Base-by-base conservation (phyloP, 1,284 basidiomycete species). In the Cerioporus squamosus region DNA sequence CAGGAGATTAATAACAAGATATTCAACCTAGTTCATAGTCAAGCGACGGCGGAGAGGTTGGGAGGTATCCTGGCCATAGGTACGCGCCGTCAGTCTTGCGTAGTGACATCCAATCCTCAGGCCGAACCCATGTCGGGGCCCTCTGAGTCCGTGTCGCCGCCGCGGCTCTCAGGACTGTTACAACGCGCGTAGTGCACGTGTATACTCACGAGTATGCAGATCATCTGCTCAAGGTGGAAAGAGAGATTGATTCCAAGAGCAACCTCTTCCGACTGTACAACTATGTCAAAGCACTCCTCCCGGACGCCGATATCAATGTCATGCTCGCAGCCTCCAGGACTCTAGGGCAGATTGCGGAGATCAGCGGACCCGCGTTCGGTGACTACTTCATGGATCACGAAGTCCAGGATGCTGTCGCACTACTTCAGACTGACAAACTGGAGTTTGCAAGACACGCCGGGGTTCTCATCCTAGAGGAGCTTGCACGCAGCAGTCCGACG, bases 261-360 rank as follows among this genome's bases (percentile, higher is more conserved):
- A 90, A 90, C 61, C 83, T 94, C 40, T 95, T 91, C 74, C 86
- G 93, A 39, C 91, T 95, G 75, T 95, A 92, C 80, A 94, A 95
- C 77, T 95, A 95, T 76, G 90, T 94, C 75, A 94, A 94, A 70
- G 85, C 89, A 46, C 84, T 94, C 23, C 81, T 95, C 18, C 93
- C 93, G 6, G 91, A 91, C 70, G 82, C 85, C 62, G 94, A 95
- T 72, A 84, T 91, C 66, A 90, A 88, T 71, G 89, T 95, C 68
- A 95, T 95, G 93, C 81, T 94, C 47, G 87, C 91, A 1, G 93
- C 93, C 2, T 93, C 93, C 22, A 93, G 93, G 70, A 92, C 90
- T 2, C 81, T 94, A 22, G 93, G 93, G 0, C 84, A 89, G 63
- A 92, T 95, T 64, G 91, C 91, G 31, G 84, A 89, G 59, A 87